Evolutionary conservation across 2,329 filamentous ascomycete genomes (phyloP), one percentile per base, ranked within the genome.

Genomic region (Fusarium bactridioides): DNA sequence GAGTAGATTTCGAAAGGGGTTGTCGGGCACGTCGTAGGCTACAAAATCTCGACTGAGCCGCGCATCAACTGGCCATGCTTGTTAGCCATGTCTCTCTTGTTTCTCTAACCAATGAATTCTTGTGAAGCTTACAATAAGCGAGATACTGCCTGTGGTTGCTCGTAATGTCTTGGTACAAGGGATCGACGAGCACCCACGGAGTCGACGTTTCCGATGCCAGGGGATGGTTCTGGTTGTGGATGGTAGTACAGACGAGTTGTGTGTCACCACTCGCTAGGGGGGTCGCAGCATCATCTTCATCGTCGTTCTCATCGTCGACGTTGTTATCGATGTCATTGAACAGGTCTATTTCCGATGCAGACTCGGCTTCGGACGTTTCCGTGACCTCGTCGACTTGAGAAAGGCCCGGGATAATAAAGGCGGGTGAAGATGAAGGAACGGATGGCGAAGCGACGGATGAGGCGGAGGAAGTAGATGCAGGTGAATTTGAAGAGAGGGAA

Each of bases 1-100:
- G 55, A 87, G 76, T 35, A 86, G 79, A 54, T 73, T 79, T 67
- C 84, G 84, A 73, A 86, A 87, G 11, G 85, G 85, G 74, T 87
- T 87, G 58, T 83, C 80, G 19, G 81, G 80, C 53, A 83, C 73
- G 76, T 87, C 85, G 58, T 82, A 80, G 31, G 84, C 83, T 60
- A 87, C 84, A 45, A 90, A 81, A 73, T 89, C 87, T 75, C 81
- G 84, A 79, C 87, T 89, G 54, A 90, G 80, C 43, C 85, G 78
- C n/a, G 77, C 80, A 60, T 85, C 78, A 79, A 87, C 84, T 88
- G 45, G 51, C 58, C 54, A 44, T 63, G 38, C 29, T 43, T 47
- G 63, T 70, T 59, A 73, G 70, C 54, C 68, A 74, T 74, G 70
- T 76, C 70, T 73, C 54, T 70, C 41, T 23, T 53, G 11, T 41